These are phyloP conservation scores for Limonomyces culmigenus DNA, from an alignment of 1,284 basidiomycete species.

Conservation along the genomic window DNA sequence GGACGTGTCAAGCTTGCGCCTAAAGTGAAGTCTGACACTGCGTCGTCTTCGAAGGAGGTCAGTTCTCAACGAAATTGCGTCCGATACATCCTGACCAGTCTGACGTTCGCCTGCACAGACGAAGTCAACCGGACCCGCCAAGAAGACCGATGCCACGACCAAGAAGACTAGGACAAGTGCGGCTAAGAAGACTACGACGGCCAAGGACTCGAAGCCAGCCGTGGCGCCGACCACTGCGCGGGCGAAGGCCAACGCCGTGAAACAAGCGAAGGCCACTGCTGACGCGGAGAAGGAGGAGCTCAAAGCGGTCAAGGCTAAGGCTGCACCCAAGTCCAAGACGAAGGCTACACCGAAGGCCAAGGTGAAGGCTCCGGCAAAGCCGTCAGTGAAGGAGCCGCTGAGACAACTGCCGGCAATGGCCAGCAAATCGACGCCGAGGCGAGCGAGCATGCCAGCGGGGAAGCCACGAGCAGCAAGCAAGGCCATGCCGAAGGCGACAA, in stretches of 20 bases:
- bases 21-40: constrained; percentile 18
- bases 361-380: too few relatives aligned
- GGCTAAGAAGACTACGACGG: not conserved
- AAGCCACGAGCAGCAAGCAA: too few relatives aligned
- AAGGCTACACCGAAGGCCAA: not conserved
- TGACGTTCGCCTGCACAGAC: constrained; percentile 23
- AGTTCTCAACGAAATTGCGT: constrained; percentile 1
- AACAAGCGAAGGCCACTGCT: not conserved
- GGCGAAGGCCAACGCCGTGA: not conserved
- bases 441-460: too few relatives aligned
- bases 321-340: not conserved
- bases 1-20: constrained; percentile 80
- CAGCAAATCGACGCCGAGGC: too few relatives aligned
- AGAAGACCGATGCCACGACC: constrained; percentile 15
- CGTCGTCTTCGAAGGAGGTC: not conserved
- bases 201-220: constrained; percentile 2
- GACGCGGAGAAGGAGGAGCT: too few relatives aligned
- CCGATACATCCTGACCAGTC: constrained; percentile 4
- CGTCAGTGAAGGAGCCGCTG: too few relatives aligned
- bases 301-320: too few relatives aligned
- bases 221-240: not conserved
- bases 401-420: too few relatives aligned
- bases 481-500: too few relatives aligned
- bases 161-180: not conserved
- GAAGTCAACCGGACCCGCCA: constrained; percentile 16